Evolutionary conservation across 2,329 filamentous ascomycete species (phyloP), one percentile per base, ranked within the genome.

Genomic region (Lanzia echinophila): DNA sequence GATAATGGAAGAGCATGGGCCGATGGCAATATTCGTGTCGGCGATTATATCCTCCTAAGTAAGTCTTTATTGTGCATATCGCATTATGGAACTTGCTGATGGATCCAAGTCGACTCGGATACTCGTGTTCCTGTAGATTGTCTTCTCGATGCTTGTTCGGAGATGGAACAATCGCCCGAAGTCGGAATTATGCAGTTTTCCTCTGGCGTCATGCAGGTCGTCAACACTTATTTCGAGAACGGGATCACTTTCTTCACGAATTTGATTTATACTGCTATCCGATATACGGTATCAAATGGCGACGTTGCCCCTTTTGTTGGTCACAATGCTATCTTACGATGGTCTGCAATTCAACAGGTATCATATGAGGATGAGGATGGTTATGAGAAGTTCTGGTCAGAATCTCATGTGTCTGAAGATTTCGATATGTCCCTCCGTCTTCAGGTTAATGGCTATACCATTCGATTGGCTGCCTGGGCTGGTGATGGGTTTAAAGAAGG

Each of bases 21-120:
- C 17, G 88, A 90, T 66, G 90, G 89, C 58, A 90, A 94, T 69
- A 86, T 95, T 62, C 87, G 89, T 49, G 75, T 95, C 20, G 90
- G 90, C 53, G 89, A 95, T 70, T 91, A 90, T 69, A 88, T 91
- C 56, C 73, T 88, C 32, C 73, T 91, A 56, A 87, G 69, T 71
- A 65, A 59, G 68, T 61, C 17, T 19, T 20, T 19, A 7, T 3
- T 19, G 19, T n/a, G 10, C 12, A 28, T 13, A 3, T 10, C 20
- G 3, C 31, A 13, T 2, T 20, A 19, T 41, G 8, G 15, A 13
- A 31, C 33, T 47, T 33, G 41, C 58, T 66, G 56, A 65, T 47
- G 15, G 58, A 6, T 6, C 39, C 6, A 41, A 69, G 65, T 90
- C 65, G 86, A 90, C 71, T 90, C 86, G 1, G 87, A 90, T 69